A percentile compares a stretch with the other conserved stretches of the same genome.
These are phyloP conservation scores for Cladophialophora psammophila DNA, from an alignment of 2,329 filamentous ascomycete genomes.

Conservation along the genomic window DNA sequence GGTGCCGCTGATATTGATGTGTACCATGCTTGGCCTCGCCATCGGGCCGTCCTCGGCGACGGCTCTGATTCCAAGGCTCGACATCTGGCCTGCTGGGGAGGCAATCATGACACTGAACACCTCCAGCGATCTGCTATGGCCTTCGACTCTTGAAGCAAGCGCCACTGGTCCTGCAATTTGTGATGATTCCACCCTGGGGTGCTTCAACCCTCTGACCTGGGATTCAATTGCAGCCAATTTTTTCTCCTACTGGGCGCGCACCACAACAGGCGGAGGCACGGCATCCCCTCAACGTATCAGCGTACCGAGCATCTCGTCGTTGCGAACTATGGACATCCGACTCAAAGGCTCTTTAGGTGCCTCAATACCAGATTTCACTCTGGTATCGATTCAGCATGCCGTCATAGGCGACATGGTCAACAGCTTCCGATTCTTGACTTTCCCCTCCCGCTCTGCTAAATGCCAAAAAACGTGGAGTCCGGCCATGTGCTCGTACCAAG, in stretches of 20 bases:
- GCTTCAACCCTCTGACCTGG: neutral
- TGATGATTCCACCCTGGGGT: neutral
- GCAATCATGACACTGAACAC: neutral
- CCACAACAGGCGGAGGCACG: neutral
- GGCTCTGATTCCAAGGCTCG: neutral
- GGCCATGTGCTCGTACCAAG: neutral
- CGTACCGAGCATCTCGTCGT: neutral
- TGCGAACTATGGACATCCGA: neutral
- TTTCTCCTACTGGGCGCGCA: neutral
- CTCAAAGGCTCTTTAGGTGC: neutral
- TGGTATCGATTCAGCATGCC: neutral
- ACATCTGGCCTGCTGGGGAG: neutral
- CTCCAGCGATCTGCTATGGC: neutral
- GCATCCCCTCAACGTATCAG: neutral
- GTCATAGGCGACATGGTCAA: neutral
- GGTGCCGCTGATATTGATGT: neutral
- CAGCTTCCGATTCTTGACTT: neutral
- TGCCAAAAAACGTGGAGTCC: neutral
- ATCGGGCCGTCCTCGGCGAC: neutral
- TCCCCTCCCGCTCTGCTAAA: neutral
- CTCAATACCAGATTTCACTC: neutral
- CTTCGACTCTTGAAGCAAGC: neutral
- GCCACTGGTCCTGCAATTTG: neutral
- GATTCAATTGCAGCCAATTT: neutral
- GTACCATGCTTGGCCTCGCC: neutral